These are phyloP conservation scores for Castanea sativa DNA, from an alignment of 306 rosid species.

Conservation along the genomic window DNA sequence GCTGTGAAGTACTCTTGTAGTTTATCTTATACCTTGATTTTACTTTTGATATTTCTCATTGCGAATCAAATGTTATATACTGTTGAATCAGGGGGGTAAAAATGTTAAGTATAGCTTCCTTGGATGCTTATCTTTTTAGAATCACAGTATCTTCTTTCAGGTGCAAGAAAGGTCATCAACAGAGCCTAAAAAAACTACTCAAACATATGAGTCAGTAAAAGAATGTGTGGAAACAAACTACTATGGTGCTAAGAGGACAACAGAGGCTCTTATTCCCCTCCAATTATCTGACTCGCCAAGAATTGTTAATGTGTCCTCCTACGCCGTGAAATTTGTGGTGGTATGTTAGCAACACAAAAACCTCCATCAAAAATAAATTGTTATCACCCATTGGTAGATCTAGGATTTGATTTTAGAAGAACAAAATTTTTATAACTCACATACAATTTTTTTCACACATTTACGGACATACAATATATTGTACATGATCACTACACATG, in stretches of 20 bases:
- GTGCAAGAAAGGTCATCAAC: background rate
- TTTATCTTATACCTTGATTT: too few species aligned
- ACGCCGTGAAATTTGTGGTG: constrained; percentile 12
- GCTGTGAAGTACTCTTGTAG: too few species aligned
- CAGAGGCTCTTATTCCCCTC: constrained; percentile 45
- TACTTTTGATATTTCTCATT: too few species aligned
- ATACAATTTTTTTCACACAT: too few species aligned
- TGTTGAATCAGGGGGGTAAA: too few species aligned
- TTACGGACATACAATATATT: too few species aligned
- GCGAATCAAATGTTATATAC: too few species aligned
- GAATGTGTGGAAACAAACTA: constrained; percentile 46
- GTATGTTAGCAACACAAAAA: constrained; percentile 17
- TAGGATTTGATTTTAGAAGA: too few species aligned
- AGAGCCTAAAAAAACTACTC: constrained; percentile 5
- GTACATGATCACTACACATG: too few species aligned
- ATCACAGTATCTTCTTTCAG: background rate
- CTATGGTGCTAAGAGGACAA: constrained; percentile 43
- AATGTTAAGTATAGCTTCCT: too few species aligned
- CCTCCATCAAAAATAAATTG: background rate
- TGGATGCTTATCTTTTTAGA: too few species aligned
- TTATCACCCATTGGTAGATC: background rate
- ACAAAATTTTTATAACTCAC: too few species aligned
- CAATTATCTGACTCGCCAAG: constrained; percentile 55
- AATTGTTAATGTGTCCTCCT: constrained; percentile 51
- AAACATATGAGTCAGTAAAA: constrained; percentile 34